Evolutionary conservation across 1,139 yeast genomes (phyloP), one percentile per base, ranked within the genome.

Genomic region (Yamadazyma sp.): DNA sequence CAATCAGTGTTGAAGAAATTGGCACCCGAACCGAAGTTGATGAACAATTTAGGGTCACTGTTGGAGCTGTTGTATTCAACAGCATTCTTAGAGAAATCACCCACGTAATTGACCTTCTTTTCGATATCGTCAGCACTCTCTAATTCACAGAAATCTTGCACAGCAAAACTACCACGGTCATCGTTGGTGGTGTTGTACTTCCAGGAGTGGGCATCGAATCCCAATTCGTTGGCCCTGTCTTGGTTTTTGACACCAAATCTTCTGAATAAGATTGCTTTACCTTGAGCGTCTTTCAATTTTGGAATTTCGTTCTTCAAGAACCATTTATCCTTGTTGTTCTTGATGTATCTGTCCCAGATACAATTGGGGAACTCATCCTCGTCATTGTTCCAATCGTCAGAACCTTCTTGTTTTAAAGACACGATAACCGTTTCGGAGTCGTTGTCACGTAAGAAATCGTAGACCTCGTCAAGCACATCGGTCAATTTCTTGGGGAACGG

Each of bases 141-240:
- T 44, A 86, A 70, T 57, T 83, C 90, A 60, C 86, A 81, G 66
- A 70, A 84, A 61, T 86, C 94, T 62, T 86, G 95, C 14, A 85
- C 87, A 16, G 73, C 78, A 50, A 82, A 70, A 7, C 54, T 36
- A 6, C 86, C 87, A 40, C 82, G 66, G 55, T 82, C 86, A 52
- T 82, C 88, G 42, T 76, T 75, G 12, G 79, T 70, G 47, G 85
- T 73, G 59, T 84, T 82, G 63, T 82, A 81, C 33, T 62, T 54
- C 92, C 94, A 86, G 49, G 71, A 64, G 5, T 79, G 62, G 13
- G 90, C 90, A 32, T 80, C 81, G 45, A 85, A 76, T 13, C 95
- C 95, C 53, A 76, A 80, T 38, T 67, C 55, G 12, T 50, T 51
- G 40, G 59, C 62, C 36, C 68, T 62, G 31, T 73, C 67, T 27